Conservation (phyloP, 1,139 yeast species). For the Geotrichum cucujoidarum region DNA sequence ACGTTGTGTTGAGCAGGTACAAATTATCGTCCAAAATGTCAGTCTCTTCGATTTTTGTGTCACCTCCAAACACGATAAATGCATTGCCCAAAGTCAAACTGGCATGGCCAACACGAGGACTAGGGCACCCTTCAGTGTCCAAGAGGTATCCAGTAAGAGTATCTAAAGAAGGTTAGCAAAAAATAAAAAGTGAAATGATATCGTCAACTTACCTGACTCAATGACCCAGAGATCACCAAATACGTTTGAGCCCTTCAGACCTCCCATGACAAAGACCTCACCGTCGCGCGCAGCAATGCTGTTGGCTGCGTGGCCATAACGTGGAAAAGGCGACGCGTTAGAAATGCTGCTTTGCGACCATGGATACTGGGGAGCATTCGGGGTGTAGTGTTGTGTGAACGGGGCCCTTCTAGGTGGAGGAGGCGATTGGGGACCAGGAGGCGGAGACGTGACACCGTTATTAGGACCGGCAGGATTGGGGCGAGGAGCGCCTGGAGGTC, state of each 20-base stretch:
- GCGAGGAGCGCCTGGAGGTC: background rate
- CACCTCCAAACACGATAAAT: conserved; percentile 93
- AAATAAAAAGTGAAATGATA: too few relatives aligned
- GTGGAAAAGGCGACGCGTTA: conserved; percentile 10
- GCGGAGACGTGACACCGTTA: background rate
- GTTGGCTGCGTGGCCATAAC: conserved; percentile 72
- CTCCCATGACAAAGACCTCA: conserved; percentile 89
- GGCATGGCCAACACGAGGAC: conserved; percentile 96
- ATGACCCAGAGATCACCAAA: conserved; percentile 89
- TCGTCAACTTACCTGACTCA: conserved; percentile 36
- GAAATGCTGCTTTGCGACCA: conserved; percentile 7
- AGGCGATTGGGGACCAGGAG: conserved; percentile 22
- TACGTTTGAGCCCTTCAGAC: conserved; percentile 85
- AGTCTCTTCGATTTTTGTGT: conserved; percentile 74
- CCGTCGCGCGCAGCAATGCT: conserved; percentile 68
- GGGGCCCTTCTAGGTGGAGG: conserved; percentile 6
- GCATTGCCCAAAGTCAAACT: conserved; percentile 92
- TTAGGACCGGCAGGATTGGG: too few relatives aligned
- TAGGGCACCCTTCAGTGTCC: conserved; percentile 71
- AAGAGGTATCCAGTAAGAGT: conserved; percentile 55
- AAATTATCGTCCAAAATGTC: conserved; percentile 82
- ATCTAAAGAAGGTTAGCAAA: conserved; percentile 24
- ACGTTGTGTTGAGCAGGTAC: conserved; percentile 83
- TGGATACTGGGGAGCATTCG: conserved; percentile 6
- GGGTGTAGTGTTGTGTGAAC: conserved; percentile 9